These are phyloP conservation scores for Ramularia collo-cygni DNA, from an alignment of 2,329 filamentous ascomycete species.

Conservation along the genomic window DNA sequence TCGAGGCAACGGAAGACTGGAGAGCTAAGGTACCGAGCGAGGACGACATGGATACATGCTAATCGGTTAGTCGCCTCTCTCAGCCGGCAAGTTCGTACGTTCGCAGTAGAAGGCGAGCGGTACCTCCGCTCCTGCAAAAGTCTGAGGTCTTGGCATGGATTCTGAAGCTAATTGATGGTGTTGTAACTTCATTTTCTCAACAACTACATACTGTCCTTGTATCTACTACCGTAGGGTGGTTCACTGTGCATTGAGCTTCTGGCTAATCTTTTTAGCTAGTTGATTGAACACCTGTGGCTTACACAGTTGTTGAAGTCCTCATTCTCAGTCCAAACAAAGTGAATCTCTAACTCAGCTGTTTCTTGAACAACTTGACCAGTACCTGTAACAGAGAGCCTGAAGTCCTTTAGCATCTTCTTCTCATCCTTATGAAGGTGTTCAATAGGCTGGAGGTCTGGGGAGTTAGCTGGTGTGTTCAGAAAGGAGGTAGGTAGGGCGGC, in stretches of 20 bases:
- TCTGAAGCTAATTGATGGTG: not conserved
- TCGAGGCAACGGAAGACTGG: conserved; percentile 36
- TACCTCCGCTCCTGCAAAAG: not conserved
- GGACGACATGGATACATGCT: not conserved
- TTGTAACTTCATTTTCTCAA: not conserved
- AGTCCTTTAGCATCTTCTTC: not conserved
- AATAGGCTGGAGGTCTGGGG: not conserved
- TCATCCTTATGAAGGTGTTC: conserved; percentile 1
- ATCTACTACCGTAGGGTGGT: not conserved
- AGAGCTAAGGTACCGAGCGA: conserved; percentile 3
- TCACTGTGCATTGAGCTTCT: not conserved
- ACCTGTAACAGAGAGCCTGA: not conserved
- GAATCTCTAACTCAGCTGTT: not conserved
- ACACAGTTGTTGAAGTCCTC: not conserved
- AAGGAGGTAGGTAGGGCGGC: too few species aligned
- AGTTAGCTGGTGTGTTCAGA: not conserved
- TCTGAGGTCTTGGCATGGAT: not conserved
- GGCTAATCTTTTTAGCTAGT: not conserved
- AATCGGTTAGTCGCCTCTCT: conserved; percentile 1
- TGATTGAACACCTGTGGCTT: not conserved
- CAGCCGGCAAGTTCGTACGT: too few species aligned
- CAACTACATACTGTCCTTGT: not conserved
- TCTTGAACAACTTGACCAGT: not conserved
- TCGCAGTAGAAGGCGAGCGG: too few species aligned
- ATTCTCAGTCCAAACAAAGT: not conserved